These are phyloP conservation scores for Uronychia binucleata DNA, from an alignment of 73 alveolate species.

Conservation along the genomic window DNA sequence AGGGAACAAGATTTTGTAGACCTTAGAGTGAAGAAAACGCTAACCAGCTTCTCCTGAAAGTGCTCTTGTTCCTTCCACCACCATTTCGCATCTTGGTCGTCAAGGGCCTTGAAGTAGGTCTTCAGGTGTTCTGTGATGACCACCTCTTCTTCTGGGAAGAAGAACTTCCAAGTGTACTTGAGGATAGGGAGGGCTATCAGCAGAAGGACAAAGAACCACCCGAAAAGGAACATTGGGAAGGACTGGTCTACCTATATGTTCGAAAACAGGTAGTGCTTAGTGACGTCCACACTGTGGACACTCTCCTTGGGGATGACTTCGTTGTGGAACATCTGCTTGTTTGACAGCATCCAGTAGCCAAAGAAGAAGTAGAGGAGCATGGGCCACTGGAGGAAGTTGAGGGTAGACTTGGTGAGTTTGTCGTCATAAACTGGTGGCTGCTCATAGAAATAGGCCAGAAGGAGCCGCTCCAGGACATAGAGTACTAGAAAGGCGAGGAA, in stretches of 20 bases:
- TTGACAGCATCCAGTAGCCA: conserved; percentile 53
- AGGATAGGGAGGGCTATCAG: conserved; percentile 1
- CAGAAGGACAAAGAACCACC: conserved; percentile 2
- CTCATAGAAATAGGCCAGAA: conserved; percentile 33
- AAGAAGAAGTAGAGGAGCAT: conserved; percentile 13
- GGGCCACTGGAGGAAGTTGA: conserved; percentile 18
- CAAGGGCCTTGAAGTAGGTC: neutral
- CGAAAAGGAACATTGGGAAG: conserved; percentile 22
- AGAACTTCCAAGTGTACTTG: neutral
- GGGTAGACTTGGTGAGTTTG: conserved; percentile 24
- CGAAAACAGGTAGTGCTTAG: conserved; percentile 31
- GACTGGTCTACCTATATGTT: conserved; percentile 21
- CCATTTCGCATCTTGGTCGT: neutral
- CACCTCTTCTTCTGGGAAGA: neutral
- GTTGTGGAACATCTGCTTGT: conserved; percentile 51
- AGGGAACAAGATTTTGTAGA: too few relatives aligned
- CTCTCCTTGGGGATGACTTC: conserved; percentile 1
- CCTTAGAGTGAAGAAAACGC: too few relatives aligned
- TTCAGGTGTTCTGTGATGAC: neutral
- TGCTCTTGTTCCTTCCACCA: neutral
- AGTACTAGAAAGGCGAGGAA: conserved; percentile 25
- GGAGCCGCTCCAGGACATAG: conserved; percentile 34
- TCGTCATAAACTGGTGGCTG: conserved; percentile 64
- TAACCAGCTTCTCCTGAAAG: neutral
- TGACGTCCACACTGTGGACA: neutral